A percentile compares a stretch with the other conserved stretches of the same genome.
phyloP scores from a whole-genome alignment of 805 yeast genomes.

The Soucietia sequanensis region DNA sequence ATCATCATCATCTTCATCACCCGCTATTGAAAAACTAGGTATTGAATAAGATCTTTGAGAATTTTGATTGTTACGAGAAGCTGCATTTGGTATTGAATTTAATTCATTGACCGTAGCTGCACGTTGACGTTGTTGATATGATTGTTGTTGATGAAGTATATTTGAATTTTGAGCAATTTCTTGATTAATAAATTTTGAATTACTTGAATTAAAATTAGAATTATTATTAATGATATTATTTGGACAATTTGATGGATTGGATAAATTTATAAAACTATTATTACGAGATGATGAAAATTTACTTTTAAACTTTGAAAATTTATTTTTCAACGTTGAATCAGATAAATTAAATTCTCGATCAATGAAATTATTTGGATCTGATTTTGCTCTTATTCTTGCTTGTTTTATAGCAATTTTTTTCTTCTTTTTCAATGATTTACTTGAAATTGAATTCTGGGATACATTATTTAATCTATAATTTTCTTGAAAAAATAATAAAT shows the following conservation, averaged over 20 bases:
- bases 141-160: too few species aligned
- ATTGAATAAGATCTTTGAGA: conserved; percentile 6
- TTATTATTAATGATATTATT: not conserved
- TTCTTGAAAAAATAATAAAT: not conserved
- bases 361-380: not conserved
- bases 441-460: not conserved
- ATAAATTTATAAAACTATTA: too few species aligned
- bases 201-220: not conserved
- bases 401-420: too few species aligned
- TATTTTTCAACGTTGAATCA: conserved; percentile 1
- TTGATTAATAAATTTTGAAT: not conserved
- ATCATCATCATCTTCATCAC: conserved; percentile 14
- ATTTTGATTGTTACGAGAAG: not conserved
- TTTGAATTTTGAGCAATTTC: not conserved
- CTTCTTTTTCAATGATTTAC: too few species aligned
- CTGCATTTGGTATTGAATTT: not conserved
- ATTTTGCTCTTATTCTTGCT: not conserved
- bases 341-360: not conserved
- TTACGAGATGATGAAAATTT: conserved; percentile 4
- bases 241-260: too few species aligned
- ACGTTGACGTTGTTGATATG: not conserved
- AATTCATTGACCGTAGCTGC: not conserved
- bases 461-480: not conserved
- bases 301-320: conserved; percentile 7
- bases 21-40: conserved; percentile 8